Evolutionary conservation across 495 filamentous ascomycete genomes (phyloP).

Genomic region (Aspergillus incahuasiensis): DNA sequence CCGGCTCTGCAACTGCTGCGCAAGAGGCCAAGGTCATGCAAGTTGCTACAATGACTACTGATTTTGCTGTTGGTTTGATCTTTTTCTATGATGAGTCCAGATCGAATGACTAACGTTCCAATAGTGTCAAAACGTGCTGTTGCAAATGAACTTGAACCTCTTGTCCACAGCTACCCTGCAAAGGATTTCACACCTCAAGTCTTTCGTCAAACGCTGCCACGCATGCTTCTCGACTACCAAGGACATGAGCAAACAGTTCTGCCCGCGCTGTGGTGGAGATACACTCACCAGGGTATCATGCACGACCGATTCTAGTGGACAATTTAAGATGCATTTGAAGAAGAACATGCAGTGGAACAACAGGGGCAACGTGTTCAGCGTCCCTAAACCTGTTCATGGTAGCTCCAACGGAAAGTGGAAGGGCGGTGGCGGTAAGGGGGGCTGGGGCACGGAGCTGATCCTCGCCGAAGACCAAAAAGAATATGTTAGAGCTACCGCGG

Average conservation of each 20-base stretch:
- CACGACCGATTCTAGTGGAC: slow-evolving; percentile 71
- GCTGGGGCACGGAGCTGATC: slow-evolving; percentile 79
- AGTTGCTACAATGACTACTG: slow-evolving; percentile 82
- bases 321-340: slow-evolving; percentile 85
- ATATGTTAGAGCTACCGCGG: slow-evolving; percentile 59
- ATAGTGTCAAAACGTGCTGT: slow-evolving; percentile 77
- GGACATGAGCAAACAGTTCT: slow-evolving; percentile 89
- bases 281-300: slow-evolving; percentile 84
- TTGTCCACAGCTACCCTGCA: slow-evolving; percentile 67
- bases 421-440: slow-evolving; percentile 75
- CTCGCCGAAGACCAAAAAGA: slow-evolving; percentile 96
- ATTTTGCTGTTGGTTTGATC: slow-evolving; percentile 69
- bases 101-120: slow-evolving; percentile 3
- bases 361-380: slow-evolving; percentile 79
- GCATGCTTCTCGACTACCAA: slow-evolving; percentile 85
- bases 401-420: slow-evolving; percentile 68
- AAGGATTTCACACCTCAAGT: slow-evolving; percentile 73
- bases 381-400: slow-evolving; percentile 86
- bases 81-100: neutral
- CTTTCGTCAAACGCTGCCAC: slow-evolving; percentile 88
- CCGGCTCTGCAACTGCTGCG: slow-evolving; percentile 39
- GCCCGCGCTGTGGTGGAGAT: slow-evolving; percentile 80
- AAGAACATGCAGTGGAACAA: slow-evolving; percentile 96
- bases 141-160: slow-evolving; percentile 92
- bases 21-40: slow-evolving; percentile 61